These are phyloP conservation scores for Phialophora verrucosa DNA, from an alignment of 2,329 filamentous ascomycete species.

Conservation along the genomic window DNA sequence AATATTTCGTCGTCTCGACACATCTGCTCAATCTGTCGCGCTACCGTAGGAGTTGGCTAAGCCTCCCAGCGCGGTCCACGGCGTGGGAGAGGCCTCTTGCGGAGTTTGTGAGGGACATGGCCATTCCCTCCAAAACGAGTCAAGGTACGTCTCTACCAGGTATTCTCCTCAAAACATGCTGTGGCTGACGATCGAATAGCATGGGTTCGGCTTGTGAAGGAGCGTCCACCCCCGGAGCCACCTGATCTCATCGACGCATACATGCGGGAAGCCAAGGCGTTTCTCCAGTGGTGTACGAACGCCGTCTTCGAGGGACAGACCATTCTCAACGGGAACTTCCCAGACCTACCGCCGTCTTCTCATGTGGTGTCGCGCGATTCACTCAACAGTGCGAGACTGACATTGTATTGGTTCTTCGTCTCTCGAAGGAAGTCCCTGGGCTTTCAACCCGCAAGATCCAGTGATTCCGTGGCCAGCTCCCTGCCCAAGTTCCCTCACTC, in stretches of 20 bases:
- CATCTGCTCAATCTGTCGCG: background rate
- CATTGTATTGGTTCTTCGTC: constrained; percentile 10
- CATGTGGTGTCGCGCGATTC: constrained; percentile 2
- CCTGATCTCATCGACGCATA: constrained; percentile 4
- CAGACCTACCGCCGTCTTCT: background rate
- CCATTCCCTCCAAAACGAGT: constrained; percentile 5
- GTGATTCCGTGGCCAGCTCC: background rate
- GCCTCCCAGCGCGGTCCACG: background rate
- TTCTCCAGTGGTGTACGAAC: constrained; percentile 9
- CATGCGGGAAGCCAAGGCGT: background rate
- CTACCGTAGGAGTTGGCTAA: background rate
- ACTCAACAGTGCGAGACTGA: constrained; percentile 2
- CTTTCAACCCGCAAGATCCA: background rate
- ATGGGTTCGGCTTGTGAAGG: background rate
- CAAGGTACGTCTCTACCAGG: background rate
- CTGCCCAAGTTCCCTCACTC: constrained; percentile 8
- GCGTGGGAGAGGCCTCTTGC: constrained; percentile 9
- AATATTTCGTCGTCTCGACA: background rate
- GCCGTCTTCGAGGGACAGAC: constrained; percentile 1
- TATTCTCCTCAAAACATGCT: background rate
- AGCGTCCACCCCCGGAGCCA: background rate
- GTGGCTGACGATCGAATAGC: background rate
- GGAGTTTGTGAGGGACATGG: constrained; percentile 2
- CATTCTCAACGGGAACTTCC: background rate
- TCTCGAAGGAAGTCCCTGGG: background rate